phyloP scores from a whole-genome alignment of 1,284 basidiomycete species.

The Ceratobasidium sp. region DNA sequence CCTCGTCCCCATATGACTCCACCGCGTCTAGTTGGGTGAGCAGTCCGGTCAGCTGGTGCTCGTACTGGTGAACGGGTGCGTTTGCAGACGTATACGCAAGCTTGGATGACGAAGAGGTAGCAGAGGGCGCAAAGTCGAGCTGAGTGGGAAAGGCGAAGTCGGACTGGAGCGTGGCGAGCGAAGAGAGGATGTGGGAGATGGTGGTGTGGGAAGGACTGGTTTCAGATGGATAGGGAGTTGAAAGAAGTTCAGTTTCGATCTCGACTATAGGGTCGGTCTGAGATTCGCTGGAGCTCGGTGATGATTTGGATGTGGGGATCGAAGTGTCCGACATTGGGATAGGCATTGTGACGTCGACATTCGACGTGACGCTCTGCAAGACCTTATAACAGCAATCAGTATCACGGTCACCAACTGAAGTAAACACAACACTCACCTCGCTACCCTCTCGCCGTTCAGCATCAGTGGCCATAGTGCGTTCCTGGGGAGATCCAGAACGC shows the following conservation, averaged over 20 bases:
- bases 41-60: constrained; percentile 68
- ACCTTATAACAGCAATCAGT: too few species aligned
- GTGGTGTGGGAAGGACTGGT: constrained; percentile 34
- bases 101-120: constrained; percentile 47
- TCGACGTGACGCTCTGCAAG: too few species aligned
- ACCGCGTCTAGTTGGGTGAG: constrained; percentile 73
- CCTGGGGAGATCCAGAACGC: too few species aligned
- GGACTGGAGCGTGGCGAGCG: constrained; percentile 36
- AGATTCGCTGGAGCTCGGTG: too few species aligned
- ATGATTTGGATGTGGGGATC: too few species aligned
- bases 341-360: too few species aligned
- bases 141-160: constrained; percentile 42
- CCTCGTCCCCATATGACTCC: constrained; percentile 68
- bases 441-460: too few species aligned
- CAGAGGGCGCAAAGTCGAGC: constrained; percentile 38
- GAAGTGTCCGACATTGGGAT: too few species aligned
- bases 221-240: not conserved
- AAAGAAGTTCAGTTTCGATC: too few species aligned
- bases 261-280: too few species aligned
- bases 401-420: too few species aligned
- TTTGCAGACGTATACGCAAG: constrained; percentile 64
- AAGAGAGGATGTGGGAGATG: constrained; percentile 34
- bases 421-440: too few species aligned
- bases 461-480: not conserved
- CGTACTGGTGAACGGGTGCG: constrained; percentile 67